Conservation (phyloP, 202 grass and related monocot species). For the Panicum virgatum region DNA sequence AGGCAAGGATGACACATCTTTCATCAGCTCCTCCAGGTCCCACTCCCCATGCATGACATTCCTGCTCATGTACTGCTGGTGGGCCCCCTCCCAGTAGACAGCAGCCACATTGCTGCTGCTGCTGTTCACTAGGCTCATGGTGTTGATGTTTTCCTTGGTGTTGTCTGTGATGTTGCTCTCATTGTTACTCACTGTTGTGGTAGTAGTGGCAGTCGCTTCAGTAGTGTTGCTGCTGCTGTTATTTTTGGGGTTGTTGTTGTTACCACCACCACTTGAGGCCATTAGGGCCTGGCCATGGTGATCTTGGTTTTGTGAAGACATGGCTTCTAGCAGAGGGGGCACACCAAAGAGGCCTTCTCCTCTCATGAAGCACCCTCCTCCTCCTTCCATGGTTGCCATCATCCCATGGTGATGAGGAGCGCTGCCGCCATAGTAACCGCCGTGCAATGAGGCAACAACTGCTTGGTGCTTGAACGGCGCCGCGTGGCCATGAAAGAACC, state of each 20-base stretch:
- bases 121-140: slow-evolving; percentile 12
- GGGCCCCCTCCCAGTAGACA: slow-evolving; percentile 50
- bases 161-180: slow-evolving; percentile 49
- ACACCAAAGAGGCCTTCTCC: slow-evolving; percentile 46
- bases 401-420: slow-evolving; percentile 32
- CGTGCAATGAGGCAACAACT: slow-evolving; percentile 7
- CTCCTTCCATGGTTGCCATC: slow-evolving; percentile 30
- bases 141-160: slow-evolving; percentile 27
- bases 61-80: slow-evolving; percentile 53
- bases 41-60: slow-evolving; percentile 68
- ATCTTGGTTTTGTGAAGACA: slow-evolving; percentile 39
- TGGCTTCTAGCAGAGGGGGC: slow-evolving; percentile 56
- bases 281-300: slow-evolving; percentile 7
- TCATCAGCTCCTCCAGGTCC: slow-evolving; percentile 96
- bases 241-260: slow-evolving; percentile 25
- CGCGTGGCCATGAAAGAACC: slow-evolving; percentile 42
- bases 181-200: slow-evolving; percentile 42
- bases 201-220: slow-evolving; percentile 10
- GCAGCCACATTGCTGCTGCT: slow-evolving; percentile 11
- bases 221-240: slow-evolving; percentile 39
- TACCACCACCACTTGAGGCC: slow-evolving; percentile 22
- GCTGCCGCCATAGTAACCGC: slow-evolving; percentile 22
- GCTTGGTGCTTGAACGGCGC: slow-evolving; percentile 44
- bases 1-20: slow-evolving; percentile 77
- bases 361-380: slow-evolving; percentile 43